These are phyloP conservation scores for Apiospora saccharicola DNA, from an alignment of 2,329 filamentous ascomycete species.

Conservation along the genomic window DNA sequence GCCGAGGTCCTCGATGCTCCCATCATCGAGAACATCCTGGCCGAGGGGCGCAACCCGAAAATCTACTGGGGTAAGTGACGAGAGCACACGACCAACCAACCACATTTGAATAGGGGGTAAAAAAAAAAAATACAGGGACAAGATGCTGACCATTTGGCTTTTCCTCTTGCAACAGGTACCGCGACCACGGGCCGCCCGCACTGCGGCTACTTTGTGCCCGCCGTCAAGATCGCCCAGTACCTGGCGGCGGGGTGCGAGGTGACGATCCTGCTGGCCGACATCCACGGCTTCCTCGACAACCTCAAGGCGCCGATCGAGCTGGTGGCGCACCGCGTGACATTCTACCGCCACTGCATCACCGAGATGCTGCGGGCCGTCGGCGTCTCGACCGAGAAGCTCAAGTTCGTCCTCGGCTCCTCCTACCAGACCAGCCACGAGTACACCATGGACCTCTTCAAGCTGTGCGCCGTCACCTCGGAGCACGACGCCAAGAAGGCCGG, in stretches of 20 bases:
- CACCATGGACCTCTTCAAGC: constrained; percentile 86
- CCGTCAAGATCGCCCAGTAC: constrained; percentile 89
- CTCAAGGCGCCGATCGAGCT: constrained; percentile 89
- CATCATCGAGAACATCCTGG: constrained; percentile 76
- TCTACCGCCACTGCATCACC: constrained; percentile 82
- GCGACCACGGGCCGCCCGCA: constrained; percentile 89
- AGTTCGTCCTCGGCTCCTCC: constrained; percentile 83
- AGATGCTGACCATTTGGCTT: constrained; percentile 15
- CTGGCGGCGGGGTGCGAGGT: constrained; percentile 85
- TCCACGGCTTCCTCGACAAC: constrained; percentile 82
- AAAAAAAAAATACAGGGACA: background rate
- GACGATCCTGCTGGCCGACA: constrained; percentile 77
- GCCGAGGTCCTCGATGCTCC: constrained; percentile 85
- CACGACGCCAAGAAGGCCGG: constrained; percentile 81
- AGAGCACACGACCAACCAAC: background rate
- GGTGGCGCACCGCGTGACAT: constrained; percentile 80
- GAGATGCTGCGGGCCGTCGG: constrained; percentile 78
- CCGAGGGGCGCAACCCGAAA: constrained; percentile 74
- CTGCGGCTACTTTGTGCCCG: constrained; percentile 87
- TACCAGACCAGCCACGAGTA: constrained; percentile 81
- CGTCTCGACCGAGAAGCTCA: constrained; percentile 79
- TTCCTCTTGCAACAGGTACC: constrained; percentile 58
- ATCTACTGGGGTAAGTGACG: constrained; percentile 78
- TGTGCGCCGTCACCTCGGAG: constrained; percentile 74
- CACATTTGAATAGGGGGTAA: background rate